Conservation (phyloP, 768 basidiomycete genomes). For the Flagelloscypha sp. region DNA sequence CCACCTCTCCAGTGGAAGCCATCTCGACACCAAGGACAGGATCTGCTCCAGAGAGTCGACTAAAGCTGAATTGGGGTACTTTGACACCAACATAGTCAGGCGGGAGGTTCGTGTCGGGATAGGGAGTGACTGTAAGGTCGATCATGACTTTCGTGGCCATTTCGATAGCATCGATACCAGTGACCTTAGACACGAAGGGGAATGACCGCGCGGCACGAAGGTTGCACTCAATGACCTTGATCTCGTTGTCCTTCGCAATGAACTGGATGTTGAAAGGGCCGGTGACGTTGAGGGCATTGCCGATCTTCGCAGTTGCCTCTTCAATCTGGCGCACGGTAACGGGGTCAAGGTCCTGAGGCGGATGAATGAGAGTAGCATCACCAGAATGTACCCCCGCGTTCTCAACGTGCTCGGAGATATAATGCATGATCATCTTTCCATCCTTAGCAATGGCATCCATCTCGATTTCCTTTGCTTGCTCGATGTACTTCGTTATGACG, state of each 20-base stretch:
- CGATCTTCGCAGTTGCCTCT: conserved; percentile 95
- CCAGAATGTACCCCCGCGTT: conserved; percentile 99
- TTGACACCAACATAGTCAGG: conserved; percentile 96
- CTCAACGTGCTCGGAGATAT: conserved; percentile 98
- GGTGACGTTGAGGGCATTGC: conserved; percentile 93
- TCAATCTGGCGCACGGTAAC: conserved; percentile 94
- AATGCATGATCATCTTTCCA: conserved; percentile 99
- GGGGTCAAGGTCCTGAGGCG: conserved; percentile 96
- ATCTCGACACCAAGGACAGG: conserved; percentile 98
- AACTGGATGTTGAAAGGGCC: conserved; percentile 99
- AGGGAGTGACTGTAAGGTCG: conserved; percentile 78
- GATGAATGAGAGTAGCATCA: conserved; percentile 95
- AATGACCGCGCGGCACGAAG: conserved; percentile 94
- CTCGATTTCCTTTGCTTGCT: conserved; percentile 99
- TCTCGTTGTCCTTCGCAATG: conserved; percentile 99
- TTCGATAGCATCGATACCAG: conserved; percentile 95
- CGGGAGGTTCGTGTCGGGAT: conserved; percentile 83
- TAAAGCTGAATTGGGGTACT: conserved; percentile 99
- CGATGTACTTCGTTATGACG: conserved; percentile 98
- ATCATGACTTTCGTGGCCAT: conserved; percentile 99
- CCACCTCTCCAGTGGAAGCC: conserved; percentile 99
- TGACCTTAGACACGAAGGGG: conserved; percentile 98
- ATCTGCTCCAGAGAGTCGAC: conserved; percentile 91
- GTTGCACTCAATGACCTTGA: conserved; percentile 99
- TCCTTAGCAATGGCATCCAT: conserved; percentile 98